Evolutionary conservation across 2,329 filamentous ascomycete genomes (phyloP).

Genomic region (Exophiala bonariae): DNA sequence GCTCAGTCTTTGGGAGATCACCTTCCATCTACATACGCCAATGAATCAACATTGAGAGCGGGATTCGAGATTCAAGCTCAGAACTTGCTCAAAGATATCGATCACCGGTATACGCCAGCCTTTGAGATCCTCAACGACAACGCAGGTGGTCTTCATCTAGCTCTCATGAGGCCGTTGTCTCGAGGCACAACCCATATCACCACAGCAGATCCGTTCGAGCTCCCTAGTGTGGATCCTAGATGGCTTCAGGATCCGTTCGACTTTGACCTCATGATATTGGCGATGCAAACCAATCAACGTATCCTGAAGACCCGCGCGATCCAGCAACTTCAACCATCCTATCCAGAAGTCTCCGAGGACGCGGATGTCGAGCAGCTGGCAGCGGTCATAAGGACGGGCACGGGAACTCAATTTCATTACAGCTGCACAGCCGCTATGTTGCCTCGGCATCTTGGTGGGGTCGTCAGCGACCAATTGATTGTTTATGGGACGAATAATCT

Average conservation of each 20-base stretch:
- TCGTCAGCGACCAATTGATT: conserved; percentile 32
- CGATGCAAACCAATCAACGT: conserved; percentile 28
- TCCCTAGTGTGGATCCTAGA: conserved; percentile 46
- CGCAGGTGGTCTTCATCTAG: conserved; percentile 15
- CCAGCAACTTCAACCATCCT: conserved; percentile 10
- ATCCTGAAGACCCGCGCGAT: conserved; percentile 23
- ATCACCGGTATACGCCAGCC: conserved; percentile 9
- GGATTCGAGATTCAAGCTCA: conserved; percentile 19
- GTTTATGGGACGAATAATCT: conserved; percentile 34
- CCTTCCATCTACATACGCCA: conserved; percentile 10
- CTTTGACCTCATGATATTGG: conserved; percentile 39
- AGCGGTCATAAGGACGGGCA: background rate
- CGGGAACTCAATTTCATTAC: conserved; percentile 20
- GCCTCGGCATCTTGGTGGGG: conserved; percentile 44
- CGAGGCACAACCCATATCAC: conserved; percentile 43
- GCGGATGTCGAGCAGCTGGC: conserved; percentile 6
- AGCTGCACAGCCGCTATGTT: conserved; percentile 37
- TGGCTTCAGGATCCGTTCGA: conserved; percentile 46
- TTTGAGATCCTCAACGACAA: conserved; percentile 26
- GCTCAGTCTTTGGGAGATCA: background rate
- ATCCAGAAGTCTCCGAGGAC: background rate
- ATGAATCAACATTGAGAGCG: conserved; percentile 10
- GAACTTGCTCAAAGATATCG: background rate
- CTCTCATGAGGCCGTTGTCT: conserved; percentile 35
- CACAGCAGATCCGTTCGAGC: conserved; percentile 33